These are phyloP conservation scores for Gaeumannomyces sp. DNA, from an alignment of 2,329 filamentous ascomycete species.

Conservation along the genomic window DNA sequence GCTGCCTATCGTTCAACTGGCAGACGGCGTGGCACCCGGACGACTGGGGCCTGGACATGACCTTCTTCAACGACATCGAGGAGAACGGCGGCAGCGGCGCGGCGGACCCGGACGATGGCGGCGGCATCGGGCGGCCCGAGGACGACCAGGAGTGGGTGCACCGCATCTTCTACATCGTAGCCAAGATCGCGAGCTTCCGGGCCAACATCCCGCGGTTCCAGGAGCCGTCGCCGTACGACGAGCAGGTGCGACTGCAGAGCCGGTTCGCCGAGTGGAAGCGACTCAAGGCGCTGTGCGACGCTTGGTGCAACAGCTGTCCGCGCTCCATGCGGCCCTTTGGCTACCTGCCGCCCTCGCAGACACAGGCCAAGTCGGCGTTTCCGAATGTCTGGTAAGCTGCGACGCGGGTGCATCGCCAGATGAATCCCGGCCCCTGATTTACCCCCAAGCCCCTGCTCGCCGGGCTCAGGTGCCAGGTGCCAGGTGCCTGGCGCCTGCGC, in stretches of 20 bases:
- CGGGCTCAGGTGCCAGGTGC: neutral
- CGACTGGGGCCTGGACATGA: conserved; percentile 80
- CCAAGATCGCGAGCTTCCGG: conserved; percentile 80
- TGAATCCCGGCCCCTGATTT: conserved; percentile 1
- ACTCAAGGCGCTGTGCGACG: conserved; percentile 74
- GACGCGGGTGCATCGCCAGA: conserved; percentile 12
- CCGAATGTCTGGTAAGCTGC: conserved; percentile 71
- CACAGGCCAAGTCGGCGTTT: conserved; percentile 65
- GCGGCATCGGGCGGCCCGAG: conserved; percentile 34
- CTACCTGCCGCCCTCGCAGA: conserved; percentile 64
- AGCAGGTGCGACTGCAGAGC: conserved; percentile 57
- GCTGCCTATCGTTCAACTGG: conserved; percentile 83
- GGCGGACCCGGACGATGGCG: neutral
- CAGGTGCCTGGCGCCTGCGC: neutral
- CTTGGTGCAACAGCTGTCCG: conserved; percentile 74
- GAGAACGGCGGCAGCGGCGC: conserved; percentile 13
- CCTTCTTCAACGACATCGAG: conserved; percentile 38
- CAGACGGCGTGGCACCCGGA: conserved; percentile 83
- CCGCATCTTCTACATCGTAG: conserved; percentile 80
- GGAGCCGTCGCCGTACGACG: conserved; percentile 52
- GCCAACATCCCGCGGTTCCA: conserved; percentile 59
- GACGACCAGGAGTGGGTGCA: conserved; percentile 80
- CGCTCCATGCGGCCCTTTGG: conserved; percentile 83
- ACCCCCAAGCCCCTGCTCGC: neutral
- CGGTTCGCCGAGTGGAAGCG: conserved; percentile 71